Evolutionary conservation across 1,284 basidiomycete species (phyloP), one percentile per base, ranked within the genome.

Genomic region (Pseudozyma flocculosa): DNA sequence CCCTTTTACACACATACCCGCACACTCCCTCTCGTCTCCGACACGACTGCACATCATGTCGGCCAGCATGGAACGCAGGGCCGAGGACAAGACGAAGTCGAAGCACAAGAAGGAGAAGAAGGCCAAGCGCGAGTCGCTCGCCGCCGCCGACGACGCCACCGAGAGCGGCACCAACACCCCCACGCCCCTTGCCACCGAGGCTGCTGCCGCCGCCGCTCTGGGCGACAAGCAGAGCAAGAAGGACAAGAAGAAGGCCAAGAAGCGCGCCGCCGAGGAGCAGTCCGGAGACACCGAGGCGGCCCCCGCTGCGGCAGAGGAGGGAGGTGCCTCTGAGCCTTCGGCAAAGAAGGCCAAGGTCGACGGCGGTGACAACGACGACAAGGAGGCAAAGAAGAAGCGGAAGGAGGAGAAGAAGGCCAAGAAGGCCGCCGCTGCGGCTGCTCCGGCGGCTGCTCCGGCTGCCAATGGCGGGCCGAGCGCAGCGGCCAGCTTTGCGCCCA

Each of bases 361-460:
- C 37, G 43, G 32, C 40, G 61, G 48, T 18, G 51, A 53, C 26
- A 49, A 48, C 11, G 57, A 61, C 44, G 56, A 58, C 1, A 61
- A 78, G 67, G 77, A 74, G 37, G 79, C 79, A 74, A 80, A 78
- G 73, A 60, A 64, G 45, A 78, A 78, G 48, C 66, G 64, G n/a
- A 67, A 70, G 36, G 70, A 73, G 40, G 75, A 79, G 26, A 46
- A 68, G 30, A 54, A 61, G 40, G 63, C 61, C 17, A 60, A 62
- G 48, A 61, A 67, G 52, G 59, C 58, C 4, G 52, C 62, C 36
- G 52, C 58, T 45, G 57, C 51, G n/a, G 48, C 51, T 11, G 37
- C 78, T 10, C 48, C 50, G 45, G 34, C 60, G 34, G 53, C 53
- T n/a, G 68, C 48, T 49, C 65, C 59, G 40, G 59, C 51, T 45